Evolutionary conservation across 2,329 filamentous ascomycete species (phyloP).

Genomic region (Ophiostoma tasmaniense): DNA sequence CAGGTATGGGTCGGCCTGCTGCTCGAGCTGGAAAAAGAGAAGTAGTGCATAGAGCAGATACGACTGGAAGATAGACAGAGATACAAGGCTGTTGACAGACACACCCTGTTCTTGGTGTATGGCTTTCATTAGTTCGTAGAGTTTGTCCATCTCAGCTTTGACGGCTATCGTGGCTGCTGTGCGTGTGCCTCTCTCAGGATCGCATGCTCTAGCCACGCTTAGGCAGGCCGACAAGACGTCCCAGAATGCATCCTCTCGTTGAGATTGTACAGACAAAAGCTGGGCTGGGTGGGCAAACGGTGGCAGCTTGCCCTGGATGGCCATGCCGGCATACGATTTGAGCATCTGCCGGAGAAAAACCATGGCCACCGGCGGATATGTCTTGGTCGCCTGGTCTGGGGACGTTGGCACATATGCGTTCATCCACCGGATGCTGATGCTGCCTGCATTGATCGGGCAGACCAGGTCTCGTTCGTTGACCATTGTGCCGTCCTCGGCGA

Average conservation of each 20-base stretch:
- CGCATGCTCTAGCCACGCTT: background rate
- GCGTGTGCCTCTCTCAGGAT: background rate
- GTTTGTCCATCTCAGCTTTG: background rate
- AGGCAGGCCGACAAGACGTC: background rate
- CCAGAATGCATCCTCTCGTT: background rate
- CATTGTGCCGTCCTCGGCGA: background rate
- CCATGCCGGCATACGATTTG: constrained; percentile 35
- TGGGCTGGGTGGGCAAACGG: constrained; percentile 36
- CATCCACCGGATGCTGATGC: constrained; percentile 42
- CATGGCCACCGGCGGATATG: background rate
- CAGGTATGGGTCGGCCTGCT: background rate
- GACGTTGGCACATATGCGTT: constrained; percentile 38
- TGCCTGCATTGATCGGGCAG: constrained; percentile 39
- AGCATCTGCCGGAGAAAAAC: constrained; percentile 21
- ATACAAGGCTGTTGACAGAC: background rate
- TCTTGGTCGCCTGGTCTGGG: constrained; percentile 19
- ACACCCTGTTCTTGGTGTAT: background rate
- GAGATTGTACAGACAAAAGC: background rate
- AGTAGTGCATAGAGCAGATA: background rate
- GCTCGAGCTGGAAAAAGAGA: background rate
- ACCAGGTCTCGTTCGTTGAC: constrained; percentile 25
- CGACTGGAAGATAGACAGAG: background rate
- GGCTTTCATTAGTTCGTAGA: background rate
- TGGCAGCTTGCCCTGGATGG: constrained; percentile 31
- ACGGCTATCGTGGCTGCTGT: background rate